Percentiles rank a stretch among this genome's conserved stretches.
These are phyloP conservation scores for Hippophae tibetana DNA, from an alignment of 306 rosid genomes.

Conservation along the genomic window DNA sequence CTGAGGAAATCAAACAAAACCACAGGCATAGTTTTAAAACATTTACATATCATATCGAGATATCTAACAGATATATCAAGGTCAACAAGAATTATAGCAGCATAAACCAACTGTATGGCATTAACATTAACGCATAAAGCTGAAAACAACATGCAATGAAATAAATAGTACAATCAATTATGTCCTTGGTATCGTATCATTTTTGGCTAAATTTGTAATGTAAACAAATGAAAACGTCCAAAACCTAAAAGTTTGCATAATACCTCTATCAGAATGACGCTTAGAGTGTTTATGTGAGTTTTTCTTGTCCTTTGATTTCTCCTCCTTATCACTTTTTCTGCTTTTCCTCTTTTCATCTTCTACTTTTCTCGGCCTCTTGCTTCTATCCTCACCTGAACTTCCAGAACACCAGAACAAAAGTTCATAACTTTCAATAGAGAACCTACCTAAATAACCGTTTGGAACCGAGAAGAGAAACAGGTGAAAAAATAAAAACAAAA, in stretches of 20 bases:
- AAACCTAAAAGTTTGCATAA: background rate
- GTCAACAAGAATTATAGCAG: too few relatives aligned
- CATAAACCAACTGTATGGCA: too few relatives aligned
- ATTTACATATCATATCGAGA: too few relatives aligned
- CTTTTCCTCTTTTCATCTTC: conserved; percentile 53
- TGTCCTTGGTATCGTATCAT: too few relatives aligned
- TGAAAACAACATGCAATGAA: too few relatives aligned
- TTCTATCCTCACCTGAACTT: conserved; percentile 49
- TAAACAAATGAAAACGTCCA: background rate
- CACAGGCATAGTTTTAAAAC: too few relatives aligned
- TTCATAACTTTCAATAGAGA: background rate
- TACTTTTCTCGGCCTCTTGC: conserved; percentile 52
- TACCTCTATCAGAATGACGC: conserved; percentile 33
- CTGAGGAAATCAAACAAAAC: too few relatives aligned
- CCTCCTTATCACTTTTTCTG: conserved; percentile 51
- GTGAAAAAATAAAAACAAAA: background rate
- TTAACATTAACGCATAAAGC: too few relatives aligned
- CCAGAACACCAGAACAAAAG: conserved; percentile 2
- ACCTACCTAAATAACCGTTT: background rate
- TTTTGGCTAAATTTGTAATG: too few relatives aligned
- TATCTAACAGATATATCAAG: too few relatives aligned
- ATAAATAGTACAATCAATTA: too few relatives aligned
- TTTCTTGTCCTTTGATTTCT: conserved; percentile 54
- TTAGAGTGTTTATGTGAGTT: conserved; percentile 47
- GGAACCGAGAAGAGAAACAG: background rate